Evolutionary conservation across 2,329 filamentous ascomycete genomes (phyloP).

Genomic region (Xylaria arbuscula): DNA sequence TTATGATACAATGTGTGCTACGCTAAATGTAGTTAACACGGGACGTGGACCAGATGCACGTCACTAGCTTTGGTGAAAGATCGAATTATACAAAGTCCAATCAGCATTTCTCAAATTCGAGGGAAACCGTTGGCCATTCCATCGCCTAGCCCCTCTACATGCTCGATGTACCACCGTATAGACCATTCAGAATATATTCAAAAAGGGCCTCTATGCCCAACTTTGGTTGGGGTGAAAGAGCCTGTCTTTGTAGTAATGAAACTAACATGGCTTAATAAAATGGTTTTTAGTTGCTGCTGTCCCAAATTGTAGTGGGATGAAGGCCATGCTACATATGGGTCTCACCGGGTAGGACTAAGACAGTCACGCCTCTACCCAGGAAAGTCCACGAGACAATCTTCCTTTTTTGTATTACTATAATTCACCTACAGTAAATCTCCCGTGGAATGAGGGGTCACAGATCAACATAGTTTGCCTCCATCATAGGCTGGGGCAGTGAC

Average conservation of each 20-base stretch:
- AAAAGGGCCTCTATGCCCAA: neutral
- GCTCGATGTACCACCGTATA: neutral
- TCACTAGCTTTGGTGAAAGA: constrained; percentile 26
- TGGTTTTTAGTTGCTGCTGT: too few relatives aligned
- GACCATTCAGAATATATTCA: neutral
- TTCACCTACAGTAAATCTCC: neutral
- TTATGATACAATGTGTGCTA: neutral
- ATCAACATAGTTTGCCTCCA: neutral
- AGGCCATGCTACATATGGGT: neutral
- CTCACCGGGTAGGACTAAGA: neutral
- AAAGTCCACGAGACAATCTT: constrained; percentile 30
- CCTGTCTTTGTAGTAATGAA: neutral
- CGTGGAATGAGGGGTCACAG: constrained; percentile 1
- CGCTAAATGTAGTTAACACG: constrained; percentile 22
- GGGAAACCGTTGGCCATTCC: constrained; percentile 1
- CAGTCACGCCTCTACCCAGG: neutral
- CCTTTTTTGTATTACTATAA: constrained; percentile 16
- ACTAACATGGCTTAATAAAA: neutral
- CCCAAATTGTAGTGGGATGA: neutral
- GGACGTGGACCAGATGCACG: constrained; percentile 34
- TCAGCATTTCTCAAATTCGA: constrained; percentile 17
- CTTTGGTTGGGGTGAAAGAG: neutral
- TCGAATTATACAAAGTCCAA: constrained; percentile 20
- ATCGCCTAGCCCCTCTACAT: neutral
- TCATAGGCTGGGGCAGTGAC: neutral